Conservation (phyloP, 805 yeast genomes). For the Ogataea thermomethanolica region DNA sequence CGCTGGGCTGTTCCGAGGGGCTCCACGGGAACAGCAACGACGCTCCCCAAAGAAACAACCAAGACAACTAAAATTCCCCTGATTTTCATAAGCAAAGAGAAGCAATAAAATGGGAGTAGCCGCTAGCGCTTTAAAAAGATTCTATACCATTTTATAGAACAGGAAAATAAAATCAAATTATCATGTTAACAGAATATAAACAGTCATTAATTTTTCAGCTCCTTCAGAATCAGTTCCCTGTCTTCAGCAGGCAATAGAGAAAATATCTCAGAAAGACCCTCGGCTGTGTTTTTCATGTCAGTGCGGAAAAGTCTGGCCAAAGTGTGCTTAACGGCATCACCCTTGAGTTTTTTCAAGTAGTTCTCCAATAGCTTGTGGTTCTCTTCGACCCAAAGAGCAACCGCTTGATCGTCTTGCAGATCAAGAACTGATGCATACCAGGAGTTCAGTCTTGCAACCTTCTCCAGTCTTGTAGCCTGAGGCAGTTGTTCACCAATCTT, state of each 20-base stretch:
- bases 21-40: conserved; percentile 6
- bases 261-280: conserved; percentile 53
- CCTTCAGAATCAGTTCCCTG: conserved; percentile 40
- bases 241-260: conserved; percentile 52
- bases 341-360: conserved; percentile 58
- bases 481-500: conserved; percentile 61
- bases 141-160: conserved; percentile 6
- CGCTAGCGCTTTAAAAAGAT: conserved; percentile 9
- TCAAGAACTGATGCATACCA: conserved; percentile 77
- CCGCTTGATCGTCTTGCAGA: conserved; percentile 68
- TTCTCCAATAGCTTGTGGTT: conserved; percentile 62
- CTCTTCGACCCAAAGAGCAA: conserved; percentile 82
- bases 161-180: conserved; percentile 2
- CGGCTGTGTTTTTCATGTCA: conserved; percentile 49
- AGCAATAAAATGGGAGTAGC: conserved; percentile 9
- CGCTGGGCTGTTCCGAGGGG: conserved; percentile 13
- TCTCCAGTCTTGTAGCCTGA: conserved; percentile 66
- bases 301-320: conserved; percentile 56
- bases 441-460: conserved; percentile 80
- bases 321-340: conserved; percentile 62
- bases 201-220: conserved; percentile 4
- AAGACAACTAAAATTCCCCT: conserved; percentile 4
- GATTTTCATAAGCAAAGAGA: conserved; percentile 7
- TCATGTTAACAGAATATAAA: conserved; percentile 2
- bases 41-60: conserved; percentile 1